These are phyloP conservation scores for Paecilomyces sp. DNA, from an alignment of 2,329 filamentous ascomycete species.

Conservation along the genomic window DNA sequence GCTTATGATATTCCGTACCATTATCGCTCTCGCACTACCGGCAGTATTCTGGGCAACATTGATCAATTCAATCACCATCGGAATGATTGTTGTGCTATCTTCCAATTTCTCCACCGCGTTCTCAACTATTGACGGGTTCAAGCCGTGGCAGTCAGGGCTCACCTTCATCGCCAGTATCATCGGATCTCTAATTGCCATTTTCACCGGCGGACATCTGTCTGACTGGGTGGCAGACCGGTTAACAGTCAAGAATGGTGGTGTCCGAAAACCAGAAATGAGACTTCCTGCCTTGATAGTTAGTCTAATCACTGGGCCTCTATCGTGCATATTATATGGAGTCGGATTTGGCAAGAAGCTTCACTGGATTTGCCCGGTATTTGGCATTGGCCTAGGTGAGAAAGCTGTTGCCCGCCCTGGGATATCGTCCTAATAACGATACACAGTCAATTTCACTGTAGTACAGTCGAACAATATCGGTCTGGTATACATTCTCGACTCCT, in stretches of 20 bases:
- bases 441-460: neutral
- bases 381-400: too few species aligned
- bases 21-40: neutral
- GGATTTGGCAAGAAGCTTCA: too few species aligned
- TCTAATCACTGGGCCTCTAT: neutral
- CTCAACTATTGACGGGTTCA: neutral
- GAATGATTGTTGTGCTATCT: neutral
- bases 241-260: slow-evolving; percentile 6
- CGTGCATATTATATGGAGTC: too few species aligned
- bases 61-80: neutral
- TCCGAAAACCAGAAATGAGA: neutral
- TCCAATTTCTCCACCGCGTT: neutral
- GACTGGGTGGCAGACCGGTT: slow-evolving; percentile 21
- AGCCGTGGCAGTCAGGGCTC: neutral
- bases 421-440: neutral
- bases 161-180: neutral
- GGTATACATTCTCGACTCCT: neutral
- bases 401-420: too few species aligned
- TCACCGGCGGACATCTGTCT: slow-evolving; percentile 34
- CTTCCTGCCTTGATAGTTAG: neutral
- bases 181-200: neutral
- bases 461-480: neutral
- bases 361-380: too few species aligned
- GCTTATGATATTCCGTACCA: too few species aligned
- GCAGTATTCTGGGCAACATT: neutral